These are phyloP conservation scores for Larix sibirica DNA, from an alignment of 83 land plant species.

Conservation along the genomic window DNA sequence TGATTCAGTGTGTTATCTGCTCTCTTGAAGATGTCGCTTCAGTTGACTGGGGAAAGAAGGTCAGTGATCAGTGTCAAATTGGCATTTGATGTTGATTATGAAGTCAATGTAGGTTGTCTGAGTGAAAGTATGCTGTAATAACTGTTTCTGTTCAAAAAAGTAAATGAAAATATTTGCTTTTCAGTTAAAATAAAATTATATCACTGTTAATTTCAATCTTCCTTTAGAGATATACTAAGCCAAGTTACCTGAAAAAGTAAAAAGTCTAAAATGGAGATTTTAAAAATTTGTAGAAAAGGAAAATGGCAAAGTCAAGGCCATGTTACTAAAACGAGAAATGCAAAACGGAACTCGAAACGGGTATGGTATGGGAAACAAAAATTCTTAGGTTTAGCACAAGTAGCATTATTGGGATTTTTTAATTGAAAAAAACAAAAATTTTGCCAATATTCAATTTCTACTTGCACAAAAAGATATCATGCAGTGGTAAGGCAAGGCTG, in stretches of 20 bases:
- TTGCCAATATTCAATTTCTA: no score
- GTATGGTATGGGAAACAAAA: no score
- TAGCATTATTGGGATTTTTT: no score
- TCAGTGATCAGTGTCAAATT: constrained; percentile 24
- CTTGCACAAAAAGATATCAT: no score
- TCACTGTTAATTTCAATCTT: background rate
- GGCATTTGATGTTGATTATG: background rate
- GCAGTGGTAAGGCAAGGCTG: no score
- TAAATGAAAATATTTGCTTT: background rate
- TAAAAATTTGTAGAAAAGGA: background rate
- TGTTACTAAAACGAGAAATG: no score
- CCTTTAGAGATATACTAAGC: background rate
- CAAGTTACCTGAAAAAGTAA: background rate
- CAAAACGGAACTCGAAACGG: no score
- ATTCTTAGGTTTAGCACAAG: no score
- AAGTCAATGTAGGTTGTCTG: background rate
- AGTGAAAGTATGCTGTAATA: background rate
- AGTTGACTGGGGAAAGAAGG: constrained; percentile 63
- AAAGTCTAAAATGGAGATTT: no score
- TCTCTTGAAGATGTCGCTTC: constrained; percentile 69
- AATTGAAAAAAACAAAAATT: no score
- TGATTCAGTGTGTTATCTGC: constrained; percentile 79
- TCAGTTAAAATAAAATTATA: background rate
- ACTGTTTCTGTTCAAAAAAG: background rate
- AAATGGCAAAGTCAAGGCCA: no score